These are phyloP conservation scores for Gliomastix tumulicola DNA, from an alignment of 2,329 filamentous ascomycete species.

Conservation along the genomic window DNA sequence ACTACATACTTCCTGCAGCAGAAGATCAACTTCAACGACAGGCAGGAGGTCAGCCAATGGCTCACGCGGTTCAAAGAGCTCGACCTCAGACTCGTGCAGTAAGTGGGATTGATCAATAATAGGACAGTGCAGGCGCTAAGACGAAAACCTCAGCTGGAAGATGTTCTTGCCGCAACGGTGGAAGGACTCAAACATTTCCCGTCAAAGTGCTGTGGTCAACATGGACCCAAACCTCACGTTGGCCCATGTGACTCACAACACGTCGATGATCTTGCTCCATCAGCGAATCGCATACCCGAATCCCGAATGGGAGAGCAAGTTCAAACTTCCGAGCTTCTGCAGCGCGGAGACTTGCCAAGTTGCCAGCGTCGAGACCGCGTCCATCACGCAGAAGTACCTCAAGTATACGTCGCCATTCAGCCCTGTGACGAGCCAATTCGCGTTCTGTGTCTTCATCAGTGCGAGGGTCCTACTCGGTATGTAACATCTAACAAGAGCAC, in stretches of 20 bases:
- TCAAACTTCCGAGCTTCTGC: constrained; percentile 30
- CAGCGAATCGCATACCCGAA: constrained; percentile 38
- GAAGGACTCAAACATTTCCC: constrained; percentile 24
- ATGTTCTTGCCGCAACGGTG: constrained; percentile 34
- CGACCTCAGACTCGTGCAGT: constrained; percentile 35
- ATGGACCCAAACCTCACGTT: constrained; percentile 43
- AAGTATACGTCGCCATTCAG: constrained; percentile 19
- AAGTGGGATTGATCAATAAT: too few relatives aligned
- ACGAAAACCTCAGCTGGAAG: constrained; percentile 29
- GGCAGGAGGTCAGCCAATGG: constrained; percentile 33
- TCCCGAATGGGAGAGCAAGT: constrained; percentile 16
- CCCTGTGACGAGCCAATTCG: constrained; percentile 28
- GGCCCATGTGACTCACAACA: constrained; percentile 41
- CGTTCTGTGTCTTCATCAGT: constrained; percentile 38
- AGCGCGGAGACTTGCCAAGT: constrained; percentile 41
- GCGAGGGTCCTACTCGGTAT: constrained; percentile 28
- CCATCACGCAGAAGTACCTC: constrained; percentile 37
- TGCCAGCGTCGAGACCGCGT: constrained; percentile 36
- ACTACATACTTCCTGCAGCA: constrained; percentile 37
- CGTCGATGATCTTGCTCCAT: constrained; percentile 40
- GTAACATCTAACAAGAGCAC: neutral
- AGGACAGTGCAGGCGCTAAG: too few relatives aligned
- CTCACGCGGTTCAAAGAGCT: constrained; percentile 39
- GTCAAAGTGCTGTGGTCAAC: constrained; percentile 12
- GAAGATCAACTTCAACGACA: constrained; percentile 26